Evolutionary conservation across 169 alveolate genomes (phyloP), one percentile per base, ranked within the genome.

Genomic region (Eimeria acervulina): DNA sequence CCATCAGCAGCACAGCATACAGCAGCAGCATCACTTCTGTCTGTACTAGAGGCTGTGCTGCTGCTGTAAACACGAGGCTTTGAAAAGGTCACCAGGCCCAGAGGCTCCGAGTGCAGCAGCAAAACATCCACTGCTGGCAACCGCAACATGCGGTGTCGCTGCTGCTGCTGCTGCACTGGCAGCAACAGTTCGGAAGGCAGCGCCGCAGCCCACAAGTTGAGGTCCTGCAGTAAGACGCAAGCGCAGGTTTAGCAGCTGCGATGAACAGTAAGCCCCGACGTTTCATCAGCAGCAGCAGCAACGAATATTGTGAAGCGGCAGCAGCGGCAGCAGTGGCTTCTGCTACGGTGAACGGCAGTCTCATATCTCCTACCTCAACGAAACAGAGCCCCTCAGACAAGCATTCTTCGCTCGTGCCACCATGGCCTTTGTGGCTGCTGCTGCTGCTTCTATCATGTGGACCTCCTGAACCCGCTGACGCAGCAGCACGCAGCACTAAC

Each of bases 401-500:
- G 21, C 74, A 76, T 26, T 76, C 87, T 23, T 42, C 61, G 26
- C 74, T 51, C 44, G 21, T 47, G 70, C 33, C 28, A 26, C 59
- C 26, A 47, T 23, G 12, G 21, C 80, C 26, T 40, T 42, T 51
- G 90, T 42, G 1, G 47, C 72, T 51, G 68, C 76, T 59, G 93
- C 61, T 33, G 80, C 31, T 2, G 80, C 40, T 36, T 78, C 61
- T 51, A 61, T 28, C 68, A 28, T 1, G 68, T 15, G 33, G 59
- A 36, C 21, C 40, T 17, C 52, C 80, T 36, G 78, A 2, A 7
- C 63, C 80, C 38, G 80, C 78, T 2, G 93, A 28, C 26, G 52
- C 93, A 55, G 93, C 93, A 51, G 93, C 93, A 15, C 93, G 93
- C 93, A 85, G 52, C 74, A 59, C 31, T 80, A 85, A 63, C 80